Evolutionary conservation across 331 rosid species (phyloP), one percentile per base, ranked within the genome.

Genomic region (Quercus tomentella): DNA sequence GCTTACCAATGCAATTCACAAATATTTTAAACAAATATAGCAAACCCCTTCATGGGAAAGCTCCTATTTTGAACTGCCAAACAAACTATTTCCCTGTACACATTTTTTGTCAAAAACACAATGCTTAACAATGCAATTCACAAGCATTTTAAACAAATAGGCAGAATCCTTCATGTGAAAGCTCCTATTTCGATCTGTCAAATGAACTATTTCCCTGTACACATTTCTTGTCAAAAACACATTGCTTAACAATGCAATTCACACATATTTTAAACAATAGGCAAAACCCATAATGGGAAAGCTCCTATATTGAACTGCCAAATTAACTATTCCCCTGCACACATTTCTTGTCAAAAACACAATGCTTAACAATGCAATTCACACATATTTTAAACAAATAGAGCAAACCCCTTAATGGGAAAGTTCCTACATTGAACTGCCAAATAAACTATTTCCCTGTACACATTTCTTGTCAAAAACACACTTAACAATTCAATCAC

Each of bases 281-380:
- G 37, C 45, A 56, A 41, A 41, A 41, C 49, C 45, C 49, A 8
- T 8, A 41, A 8, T 41, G 49, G 49, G 12, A 41, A 41, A 41
- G 12, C 12, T 41, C 12, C 49, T 8, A 41, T 8, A 8, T 41
- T 25, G 54, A 30, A 71, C 63, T 37, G 56, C 35, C 79, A 79
- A 77, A 85, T 79, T 84, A 70, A 76, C 66, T 41, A 30, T 68
- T 56, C 72, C 77, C 94, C 92, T 90, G 97, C 89, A 80, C n/a
- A 17, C 43, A 79, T 66, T 81, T 84, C 66, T 79, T 31, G 73
- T 75, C 63, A 82, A 80, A 85, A 72, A 70, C 35, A 71, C 60
- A 80, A 77, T 43, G 61, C 43, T 49, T 35, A 35, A 82, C 71
- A 69, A 76, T 17, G 52, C 60, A 56, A 70, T 15, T 49, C 56